Percentiles rank a stretch among this genome's conserved stretches.
phyloP scores from a whole-genome alignment of 2,329 filamentous ascomycete genomes.

The Mycosphaerella sp. region DNA sequence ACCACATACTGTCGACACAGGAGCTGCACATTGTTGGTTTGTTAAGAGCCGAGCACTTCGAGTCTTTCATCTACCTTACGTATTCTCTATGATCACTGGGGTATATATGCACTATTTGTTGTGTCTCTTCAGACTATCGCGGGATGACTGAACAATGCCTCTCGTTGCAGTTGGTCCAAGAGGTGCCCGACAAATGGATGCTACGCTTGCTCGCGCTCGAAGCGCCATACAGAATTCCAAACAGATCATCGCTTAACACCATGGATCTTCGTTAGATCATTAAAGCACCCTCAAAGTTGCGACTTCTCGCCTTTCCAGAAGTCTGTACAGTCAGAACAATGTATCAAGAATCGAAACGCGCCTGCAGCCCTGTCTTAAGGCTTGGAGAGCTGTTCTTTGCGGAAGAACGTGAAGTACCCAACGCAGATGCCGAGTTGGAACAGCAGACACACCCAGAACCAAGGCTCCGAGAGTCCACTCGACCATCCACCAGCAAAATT shows the following conservation, averaged over 20 bases:
- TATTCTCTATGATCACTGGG: constrained; percentile 10
- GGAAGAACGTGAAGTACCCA: constrained; percentile 52
- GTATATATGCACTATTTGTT: constrained; percentile 8
- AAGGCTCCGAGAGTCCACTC: constrained; percentile 44
- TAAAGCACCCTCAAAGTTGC: neutral
- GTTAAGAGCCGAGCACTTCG: constrained; percentile 22
- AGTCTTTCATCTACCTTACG: constrained; percentile 17
- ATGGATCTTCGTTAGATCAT: constrained; percentile 18
- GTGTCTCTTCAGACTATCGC: neutral
- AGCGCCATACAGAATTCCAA: constrained; percentile 1
- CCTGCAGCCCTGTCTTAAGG: constrained; percentile 32
- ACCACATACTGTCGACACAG: no score
- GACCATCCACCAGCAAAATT: constrained; percentile 49
- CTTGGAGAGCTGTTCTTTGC: constrained; percentile 54
- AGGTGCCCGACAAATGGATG: constrained; percentile 1
- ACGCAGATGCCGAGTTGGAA: constrained; percentile 54
- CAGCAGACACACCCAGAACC: constrained; percentile 56
- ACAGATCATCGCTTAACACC: constrained; percentile 11
- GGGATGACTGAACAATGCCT: neutral
- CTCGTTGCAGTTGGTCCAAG: neutral
- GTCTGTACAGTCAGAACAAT: constrained; percentile 15
- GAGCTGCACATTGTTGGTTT: neutral
- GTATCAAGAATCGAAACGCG: constrained; percentile 12
- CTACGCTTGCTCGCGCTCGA: constrained; percentile 11
- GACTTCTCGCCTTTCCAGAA: constrained; percentile 7